Conservation (phyloP, 306 rosid species). For the Senna siamea region DNA sequence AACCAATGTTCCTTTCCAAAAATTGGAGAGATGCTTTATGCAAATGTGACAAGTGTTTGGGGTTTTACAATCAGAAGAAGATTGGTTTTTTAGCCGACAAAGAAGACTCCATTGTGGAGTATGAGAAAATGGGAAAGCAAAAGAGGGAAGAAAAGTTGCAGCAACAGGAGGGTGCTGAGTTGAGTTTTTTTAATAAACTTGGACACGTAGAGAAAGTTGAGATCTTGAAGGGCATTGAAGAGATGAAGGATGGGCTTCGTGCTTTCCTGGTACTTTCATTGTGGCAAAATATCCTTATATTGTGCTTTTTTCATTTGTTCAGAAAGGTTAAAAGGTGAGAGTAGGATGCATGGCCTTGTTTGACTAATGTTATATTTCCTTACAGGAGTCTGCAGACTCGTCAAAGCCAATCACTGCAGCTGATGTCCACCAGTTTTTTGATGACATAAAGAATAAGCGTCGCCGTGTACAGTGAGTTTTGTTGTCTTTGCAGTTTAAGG, state of each 20-base stretch:
- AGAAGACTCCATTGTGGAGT: conserved; percentile 88
- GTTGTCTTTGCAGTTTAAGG: conserved; percentile 35
- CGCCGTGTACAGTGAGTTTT: conserved; percentile 67
- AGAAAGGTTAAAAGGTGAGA: background rate
- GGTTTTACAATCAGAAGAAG: conserved; percentile 61
- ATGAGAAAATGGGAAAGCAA: conserved; percentile 84
- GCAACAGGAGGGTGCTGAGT: conserved; percentile 79
- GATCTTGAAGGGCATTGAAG: conserved; percentile 90
- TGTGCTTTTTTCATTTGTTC: conserved; percentile 7
- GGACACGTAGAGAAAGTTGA: conserved; percentile 96
- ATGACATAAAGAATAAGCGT: conserved; percentile 87
- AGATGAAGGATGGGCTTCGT: conserved; percentile 87
- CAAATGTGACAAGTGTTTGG: conserved; percentile 71
- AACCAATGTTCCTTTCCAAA: conserved; percentile 85
- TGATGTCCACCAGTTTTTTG: conserved; percentile 87
- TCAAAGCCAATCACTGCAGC: conserved; percentile 87
- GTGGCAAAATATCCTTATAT: conserved; percentile 8
- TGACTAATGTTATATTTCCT: conserved; percentile 16
- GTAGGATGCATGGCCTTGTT: conserved; percentile 25
- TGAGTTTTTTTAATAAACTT: conserved; percentile 66
- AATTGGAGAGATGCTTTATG: conserved; percentile 85
- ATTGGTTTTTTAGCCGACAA: conserved; percentile 72
- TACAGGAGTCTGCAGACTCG: conserved; percentile 83
- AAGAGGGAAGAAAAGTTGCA: conserved; percentile 87
- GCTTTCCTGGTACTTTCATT: conserved; percentile 70